A percentile compares a stretch with the other conserved stretches of the same genome.
Evolutionary conservation across 2,329 filamentous ascomycete species (phyloP).

Genomic region (Aureobasidium namibiae): DNA sequence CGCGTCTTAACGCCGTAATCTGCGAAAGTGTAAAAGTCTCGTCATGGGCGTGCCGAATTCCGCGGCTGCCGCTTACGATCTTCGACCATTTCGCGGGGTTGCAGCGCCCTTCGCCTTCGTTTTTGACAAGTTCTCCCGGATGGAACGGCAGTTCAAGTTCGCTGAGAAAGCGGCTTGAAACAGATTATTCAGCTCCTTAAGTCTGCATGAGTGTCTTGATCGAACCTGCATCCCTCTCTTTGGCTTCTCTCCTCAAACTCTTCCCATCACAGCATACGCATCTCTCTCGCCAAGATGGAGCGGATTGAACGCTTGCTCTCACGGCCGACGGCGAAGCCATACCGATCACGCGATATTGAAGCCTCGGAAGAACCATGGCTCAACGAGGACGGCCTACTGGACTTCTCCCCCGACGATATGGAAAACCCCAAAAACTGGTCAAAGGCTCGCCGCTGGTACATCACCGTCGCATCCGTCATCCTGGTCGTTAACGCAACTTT

Average conservation of each 20-base stretch:
- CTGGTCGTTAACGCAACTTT: slow-evolving; percentile 50
- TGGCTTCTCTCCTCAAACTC: not conserved
- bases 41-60: not conserved
- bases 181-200: slow-evolving; percentile 1
- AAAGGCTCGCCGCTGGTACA: slow-evolving; percentile 29
- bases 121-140: not conserved
- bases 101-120: not conserved
- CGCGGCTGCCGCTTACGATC: not conserved
- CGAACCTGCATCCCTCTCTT: not conserved
- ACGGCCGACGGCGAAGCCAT: slow-evolving; percentile 46
- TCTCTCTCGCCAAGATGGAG: slow-evolving; percentile 29
- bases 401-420: slow-evolving; percentile 44
- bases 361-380: slow-evolving; percentile 34
- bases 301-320: slow-evolving; percentile 39
- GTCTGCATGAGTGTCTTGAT: not conserved
- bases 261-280: not conserved
- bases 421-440: slow-evolving; percentile 46
- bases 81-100: not conserved
- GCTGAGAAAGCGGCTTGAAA: not conserved
- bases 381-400: slow-evolving; percentile 43
- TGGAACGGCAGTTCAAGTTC: not conserved
- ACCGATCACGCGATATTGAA: slow-evolving; percentile 35
- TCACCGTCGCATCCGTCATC: slow-evolving; percentile 37
- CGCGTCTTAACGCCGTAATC: not conserved
- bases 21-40: not conserved